Percentiles rank a stretch among this genome's conserved stretches.
phyloP scores from a whole-genome alignment of 1,139 yeast genomes.

The Sugiyamaella paludigena region DNA sequence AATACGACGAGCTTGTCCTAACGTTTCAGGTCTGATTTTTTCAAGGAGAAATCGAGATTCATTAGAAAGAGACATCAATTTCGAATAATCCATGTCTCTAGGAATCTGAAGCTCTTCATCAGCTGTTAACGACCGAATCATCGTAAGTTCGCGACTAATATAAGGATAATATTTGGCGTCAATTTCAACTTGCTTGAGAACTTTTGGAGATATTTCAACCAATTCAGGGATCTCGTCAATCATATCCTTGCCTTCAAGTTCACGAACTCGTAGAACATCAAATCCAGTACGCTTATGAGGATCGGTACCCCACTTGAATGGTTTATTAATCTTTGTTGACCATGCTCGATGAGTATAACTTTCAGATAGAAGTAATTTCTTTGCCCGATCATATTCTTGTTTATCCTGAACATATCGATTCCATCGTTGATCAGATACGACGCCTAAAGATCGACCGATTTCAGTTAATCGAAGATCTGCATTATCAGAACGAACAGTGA shows the following conservation, averaged over 20 bases:
- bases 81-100: conserved; percentile 55
- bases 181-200: conserved; percentile 62
- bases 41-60: conserved; percentile 75
- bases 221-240: conserved; percentile 37
- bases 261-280: conserved; percentile 52
- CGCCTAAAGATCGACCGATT: conserved; percentile 64
- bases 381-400: conserved; percentile 46
- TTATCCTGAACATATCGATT: conserved; percentile 47
- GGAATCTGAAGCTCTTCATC: conserved; percentile 79
- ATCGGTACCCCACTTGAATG: conserved; percentile 36
- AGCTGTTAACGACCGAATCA: conserved; percentile 72
- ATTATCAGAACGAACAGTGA: conserved; percentile 87
- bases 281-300: conserved; percentile 54
- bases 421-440: conserved; percentile 63
- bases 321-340: conserved; percentile 45
- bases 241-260: conserved; percentile 39
- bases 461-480: conserved; percentile 84
- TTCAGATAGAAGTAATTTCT: conserved; percentile 47
- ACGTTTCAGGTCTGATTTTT: conserved; percentile 76
- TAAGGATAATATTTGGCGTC: conserved; percentile 85
- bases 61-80: conserved; percentile 54
- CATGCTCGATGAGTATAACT: conserved; percentile 59
- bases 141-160: conserved; percentile 66
- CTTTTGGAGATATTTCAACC: conserved; percentile 47
- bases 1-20: conserved; percentile 92